Evolutionary conservation across 768 basidiomycete genomes (phyloP), one percentile per base, ranked within the genome.

Genomic region (Boletus bicolor): DNA sequence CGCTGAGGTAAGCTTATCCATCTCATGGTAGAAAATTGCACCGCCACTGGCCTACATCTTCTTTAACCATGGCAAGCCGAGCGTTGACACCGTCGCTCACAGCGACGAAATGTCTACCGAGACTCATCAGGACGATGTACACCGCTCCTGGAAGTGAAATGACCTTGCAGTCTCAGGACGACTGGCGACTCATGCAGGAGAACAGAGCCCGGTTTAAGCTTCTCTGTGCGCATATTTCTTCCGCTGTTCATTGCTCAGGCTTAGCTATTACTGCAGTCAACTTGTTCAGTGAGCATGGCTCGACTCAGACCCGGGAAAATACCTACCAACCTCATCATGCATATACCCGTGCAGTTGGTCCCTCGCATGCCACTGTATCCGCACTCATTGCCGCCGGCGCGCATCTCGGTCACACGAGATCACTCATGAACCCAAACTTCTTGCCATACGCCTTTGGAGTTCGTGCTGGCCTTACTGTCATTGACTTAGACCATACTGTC

Each of bases 401-500:
- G 15, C 95, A 98, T 69, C 84, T 98, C 44, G 97, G 97, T 7
- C 95, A 98, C 69, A 82, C 89, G 35, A 80, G 82, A 38, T 79
- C 85, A 5, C 82, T 92, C 61, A 87, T 95, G 79, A 91, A 93
- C 70, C 87, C 92, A 30, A 90, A 91, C 69, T 94, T 93, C 64
- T 77, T 88, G 63, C 91, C 95, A 32, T 96, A 94, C 70, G 86
- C 95, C 36, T 98, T 97, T 68, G 97, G 95, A 57, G 83, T 84
- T 15, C 91, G 97, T 53, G 83, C 92, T 43, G 91, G 89, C 14
- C 81, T 98, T 62, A 91, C 92, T 46, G 80, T 98, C 71, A 98
- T 98, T 70, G 93, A 98, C 73, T 81, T 98, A 30, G 94, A 98
- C 69, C 88, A 90, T 63, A 97, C 97, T 0, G 76, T 98, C 5